These are phyloP conservation scores for Blastocystis sp. DNA, from an alignment of 352 stramenopile species.

Conservation along the genomic window DNA sequence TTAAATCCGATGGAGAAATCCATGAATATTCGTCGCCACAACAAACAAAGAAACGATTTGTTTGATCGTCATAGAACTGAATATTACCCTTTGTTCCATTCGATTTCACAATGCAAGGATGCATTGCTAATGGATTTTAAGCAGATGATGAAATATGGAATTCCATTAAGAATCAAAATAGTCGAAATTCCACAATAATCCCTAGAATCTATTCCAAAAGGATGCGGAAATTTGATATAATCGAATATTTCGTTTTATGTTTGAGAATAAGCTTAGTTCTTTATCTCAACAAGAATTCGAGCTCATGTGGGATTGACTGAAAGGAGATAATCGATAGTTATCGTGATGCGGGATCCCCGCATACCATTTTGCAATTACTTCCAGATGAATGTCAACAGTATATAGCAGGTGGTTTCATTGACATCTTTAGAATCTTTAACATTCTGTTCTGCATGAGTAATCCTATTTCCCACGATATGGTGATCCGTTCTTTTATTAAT, in stretches of 20 bases:
- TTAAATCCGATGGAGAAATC: not conserved
- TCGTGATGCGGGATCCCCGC: not conserved
- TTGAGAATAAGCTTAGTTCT: not conserved
- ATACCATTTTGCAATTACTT: slow-evolving; percentile 49
- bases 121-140: slow-evolving; percentile 10
- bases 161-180: not conserved
- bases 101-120: not conserved
- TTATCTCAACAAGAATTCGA: slow-evolving; percentile 8
- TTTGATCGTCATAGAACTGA: not conserved
- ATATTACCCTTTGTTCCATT: not conserved
- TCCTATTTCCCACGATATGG: not conserved
- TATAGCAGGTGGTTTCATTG: not conserved
- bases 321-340: not conserved
- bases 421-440: slow-evolving; percentile 52
- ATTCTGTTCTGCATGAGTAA: slow-evolving; percentile 18
- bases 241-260: not conserved
- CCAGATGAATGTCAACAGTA: slow-evolving; percentile 56
- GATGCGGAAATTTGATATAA: not conserved
- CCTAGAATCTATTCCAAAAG: not conserved
- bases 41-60: slow-evolving; percentile 43
- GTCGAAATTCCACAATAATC: too few relatives aligned
- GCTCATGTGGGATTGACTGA: not conserved
- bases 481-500: slow-evolving; percentile 15
- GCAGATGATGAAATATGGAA: not conserved
- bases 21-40: slow-evolving; percentile 1